Evolutionary conservation across 108 stramenopile species (phyloP), one percentile per base, ranked within the genome.

Genomic region (Nannochloropsis salina): DNA sequence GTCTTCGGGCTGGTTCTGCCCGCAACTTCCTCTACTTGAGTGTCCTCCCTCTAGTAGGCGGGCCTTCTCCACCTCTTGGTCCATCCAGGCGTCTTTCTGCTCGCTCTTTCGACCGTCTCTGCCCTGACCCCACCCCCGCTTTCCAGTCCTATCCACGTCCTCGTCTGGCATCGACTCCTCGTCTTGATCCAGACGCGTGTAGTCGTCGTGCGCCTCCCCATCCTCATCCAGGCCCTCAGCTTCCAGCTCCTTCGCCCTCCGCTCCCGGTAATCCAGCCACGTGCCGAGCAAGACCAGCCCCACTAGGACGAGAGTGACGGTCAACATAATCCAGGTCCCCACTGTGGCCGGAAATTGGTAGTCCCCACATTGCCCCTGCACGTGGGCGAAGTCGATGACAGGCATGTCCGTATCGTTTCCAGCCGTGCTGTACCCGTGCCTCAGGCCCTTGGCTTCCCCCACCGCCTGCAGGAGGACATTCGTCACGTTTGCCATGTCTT

Each of bases 251-350:
- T 2, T 3, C 15, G 15, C 61, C 61, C n/a, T 74, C 61, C 20
- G n/a, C 61, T 74, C 61, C 61, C 61, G 61, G 20, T n/a, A 74
- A 74, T 74, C 61, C 61, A 74, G 20, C 61, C 61, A 74, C 15
- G 61, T 74, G 3, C 61, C 61, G n/a, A 15, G 20, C 15, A 74
- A n/a, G 20, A 74, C 61, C 61, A 74, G n/a, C 8, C 15, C 20
- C 61, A 6, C 61, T 2, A 74, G n/a, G 20, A 74, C 5, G 4
- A 15, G 20, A 4, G 61, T 74, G 20, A 74, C 4, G 3, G n/a
- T n/a, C 3, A 74, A n/a, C 61, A 74, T 74, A 15, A 74, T n/a
- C 15, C n/a, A 74, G 20, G 61, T 74, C 61, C 61, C 61, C 61
- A 2, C n/a, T n/a, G 61, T 74, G 0, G 61, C 61, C 20, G 61